phyloP scores from a whole-genome alignment of 2,329 filamentous ascomycete genomes.

The Drechslerella dactyloides region DNA sequence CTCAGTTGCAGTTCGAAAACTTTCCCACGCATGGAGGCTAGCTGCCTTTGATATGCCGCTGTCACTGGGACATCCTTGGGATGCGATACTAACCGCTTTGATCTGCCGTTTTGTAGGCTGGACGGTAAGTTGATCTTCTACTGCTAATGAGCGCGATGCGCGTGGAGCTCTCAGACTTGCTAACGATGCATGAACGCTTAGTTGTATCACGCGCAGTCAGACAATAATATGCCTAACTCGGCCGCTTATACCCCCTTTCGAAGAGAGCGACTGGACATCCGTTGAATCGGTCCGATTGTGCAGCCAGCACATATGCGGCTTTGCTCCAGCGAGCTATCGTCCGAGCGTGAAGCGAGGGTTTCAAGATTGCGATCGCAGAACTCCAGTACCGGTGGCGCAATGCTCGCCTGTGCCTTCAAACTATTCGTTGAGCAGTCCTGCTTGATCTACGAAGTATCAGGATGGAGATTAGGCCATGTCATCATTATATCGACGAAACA shows the following conservation, averaged over 20 bases:
- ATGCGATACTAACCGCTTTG: slow-evolving; percentile 13
- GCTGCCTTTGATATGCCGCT: slow-evolving; percentile 24
- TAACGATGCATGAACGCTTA: too few species aligned
- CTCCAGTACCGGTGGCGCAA: background rate
- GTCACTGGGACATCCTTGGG: slow-evolving; percentile 23
- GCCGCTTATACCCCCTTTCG: too few species aligned
- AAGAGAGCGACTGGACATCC: too few species aligned
- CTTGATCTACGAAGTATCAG: background rate
- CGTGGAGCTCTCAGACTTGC: too few species aligned
- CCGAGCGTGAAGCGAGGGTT: background rate
- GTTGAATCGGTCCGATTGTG: too few species aligned
- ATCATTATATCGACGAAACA: background rate
- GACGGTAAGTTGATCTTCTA: too few species aligned
- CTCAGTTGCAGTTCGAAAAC: slow-evolving; percentile 19
- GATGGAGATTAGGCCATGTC: background rate
- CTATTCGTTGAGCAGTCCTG: background rate
- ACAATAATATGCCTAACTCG: too few species aligned
- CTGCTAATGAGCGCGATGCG: too few species aligned
- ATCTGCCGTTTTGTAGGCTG: background rate
- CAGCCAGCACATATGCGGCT: too few species aligned
- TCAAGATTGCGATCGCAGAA: background rate
- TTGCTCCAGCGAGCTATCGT: background rate
- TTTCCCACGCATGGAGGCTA: slow-evolving; percentile 23
- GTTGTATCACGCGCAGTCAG: too few species aligned
- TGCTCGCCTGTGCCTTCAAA: background rate